A percentile compares a stretch with the other conserved stretches of the same genome.
Evolutionary conservation across 1,139 yeast genomes (phyloP).

Genomic region (Suhomyces terraborum): DNA sequence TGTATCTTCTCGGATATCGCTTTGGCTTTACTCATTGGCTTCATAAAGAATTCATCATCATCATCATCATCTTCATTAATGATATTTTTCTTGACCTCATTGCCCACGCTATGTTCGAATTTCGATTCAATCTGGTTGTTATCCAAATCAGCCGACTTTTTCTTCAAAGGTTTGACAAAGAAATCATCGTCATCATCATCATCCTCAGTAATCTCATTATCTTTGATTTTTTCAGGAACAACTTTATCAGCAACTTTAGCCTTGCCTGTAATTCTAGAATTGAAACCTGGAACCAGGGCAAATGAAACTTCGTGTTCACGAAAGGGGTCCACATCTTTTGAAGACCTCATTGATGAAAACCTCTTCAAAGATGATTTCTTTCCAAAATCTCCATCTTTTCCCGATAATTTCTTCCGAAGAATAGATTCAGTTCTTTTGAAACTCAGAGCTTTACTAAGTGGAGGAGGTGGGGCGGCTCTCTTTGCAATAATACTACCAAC

Average conservation of each 20-base stretch:
- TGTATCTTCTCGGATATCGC: neutral
- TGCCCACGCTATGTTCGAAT: no score
- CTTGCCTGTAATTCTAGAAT: neutral
- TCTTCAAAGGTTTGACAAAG: slow-evolving; percentile 29
- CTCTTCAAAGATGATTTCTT: slow-evolving; percentile 3
- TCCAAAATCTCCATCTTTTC: slow-evolving; percentile 1
- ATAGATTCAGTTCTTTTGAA: slow-evolving; percentile 16
- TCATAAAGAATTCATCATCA: slow-evolving; percentile 37
- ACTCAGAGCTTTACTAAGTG: slow-evolving; percentile 27
- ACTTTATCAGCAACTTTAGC: neutral
- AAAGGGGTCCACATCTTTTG: slow-evolving; percentile 48
- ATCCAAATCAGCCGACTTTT: neutral
- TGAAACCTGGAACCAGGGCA: slow-evolving; percentile 65
- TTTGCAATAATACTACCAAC: slow-evolving; percentile 53
- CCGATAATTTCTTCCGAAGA: slow-evolving; percentile 11
- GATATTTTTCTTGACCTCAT: slow-evolving; percentile 18
- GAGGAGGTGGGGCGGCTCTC: slow-evolving; percentile 78
- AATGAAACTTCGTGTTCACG: slow-evolving; percentile 70
- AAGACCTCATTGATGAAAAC: slow-evolving; percentile 19
- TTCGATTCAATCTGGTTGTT: neutral
- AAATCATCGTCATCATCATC: slow-evolving; percentile 33
- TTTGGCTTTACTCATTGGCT: slow-evolving; percentile 19
- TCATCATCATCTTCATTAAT: slow-evolving; percentile 19
- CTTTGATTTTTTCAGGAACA: no score
- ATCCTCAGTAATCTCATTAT: slow-evolving; percentile 17